These are phyloP conservation scores for Globisporangium takayamanum DNA, from an alignment of 352 stramenopile species.

Conservation along the genomic window DNA sequence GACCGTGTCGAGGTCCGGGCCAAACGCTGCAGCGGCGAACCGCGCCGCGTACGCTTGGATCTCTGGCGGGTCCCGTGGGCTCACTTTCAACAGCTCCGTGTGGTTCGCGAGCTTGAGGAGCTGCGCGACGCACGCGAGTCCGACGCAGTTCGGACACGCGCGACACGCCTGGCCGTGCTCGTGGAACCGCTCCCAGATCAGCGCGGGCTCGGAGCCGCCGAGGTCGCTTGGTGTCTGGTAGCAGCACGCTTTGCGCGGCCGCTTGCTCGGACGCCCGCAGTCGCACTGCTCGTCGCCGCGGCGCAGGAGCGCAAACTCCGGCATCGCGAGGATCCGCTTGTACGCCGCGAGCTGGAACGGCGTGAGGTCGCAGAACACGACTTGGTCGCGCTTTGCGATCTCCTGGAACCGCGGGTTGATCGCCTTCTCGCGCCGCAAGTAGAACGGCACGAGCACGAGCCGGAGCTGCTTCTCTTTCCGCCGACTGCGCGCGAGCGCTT, in stretches of 20 bases:
- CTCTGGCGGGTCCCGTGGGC: constrained; percentile 38
- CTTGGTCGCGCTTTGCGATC: constrained; percentile 70
- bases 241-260: constrained; percentile 57
- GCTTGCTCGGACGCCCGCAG: constrained; percentile 50
- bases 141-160: constrained; percentile 68
- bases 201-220: constrained; percentile 7
- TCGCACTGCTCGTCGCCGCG: constrained; percentile 56
- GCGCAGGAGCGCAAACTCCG: constrained; percentile 63
- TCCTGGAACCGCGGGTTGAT: constrained; percentile 65
- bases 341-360: constrained; percentile 63
- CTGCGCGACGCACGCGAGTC: constrained; percentile 63
- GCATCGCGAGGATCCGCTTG: constrained; percentile 60
- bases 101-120: constrained; percentile 77
- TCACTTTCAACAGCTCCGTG: constrained; percentile 75
- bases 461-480: constrained; percentile 71
- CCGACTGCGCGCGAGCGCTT: constrained; percentile 48
- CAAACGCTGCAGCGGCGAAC: constrained; percentile 59
- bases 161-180: constrained; percentile 33
- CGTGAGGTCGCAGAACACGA: constrained; percentile 78
- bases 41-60: constrained; percentile 46
- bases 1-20: constrained; percentile 39
- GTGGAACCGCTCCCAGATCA: constrained; percentile 71
- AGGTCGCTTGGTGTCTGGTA: constrained; percentile 36
- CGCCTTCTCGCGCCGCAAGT: constrained; percentile 65
- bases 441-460: constrained; percentile 50